Evolutionary conservation across 495 filamentous ascomycete species (phyloP).

Genomic region (Annulohypoxylon stygium): DNA sequence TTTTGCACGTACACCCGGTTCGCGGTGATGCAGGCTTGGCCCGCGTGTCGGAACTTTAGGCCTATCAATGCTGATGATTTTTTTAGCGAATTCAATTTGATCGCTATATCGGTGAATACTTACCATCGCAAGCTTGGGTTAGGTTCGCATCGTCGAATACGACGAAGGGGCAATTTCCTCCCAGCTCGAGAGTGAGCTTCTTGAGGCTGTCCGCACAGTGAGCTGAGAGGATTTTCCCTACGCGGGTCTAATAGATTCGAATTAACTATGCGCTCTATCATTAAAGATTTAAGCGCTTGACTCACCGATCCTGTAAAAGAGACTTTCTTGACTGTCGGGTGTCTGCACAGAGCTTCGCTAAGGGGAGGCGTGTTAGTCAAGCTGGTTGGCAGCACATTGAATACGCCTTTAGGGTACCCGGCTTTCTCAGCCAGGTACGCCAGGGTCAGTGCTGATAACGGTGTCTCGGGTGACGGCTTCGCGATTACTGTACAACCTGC

Average conservation of each 20-base stretch:
- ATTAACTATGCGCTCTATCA: background rate
- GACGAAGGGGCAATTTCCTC: slow-evolving; percentile 81
- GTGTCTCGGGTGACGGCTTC: slow-evolving; percentile 76
- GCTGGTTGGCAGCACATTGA: slow-evolving; percentile 72
- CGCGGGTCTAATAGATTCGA: slow-evolving; percentile 42
- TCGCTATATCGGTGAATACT: slow-evolving; percentile 55
- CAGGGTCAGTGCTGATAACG: slow-evolving; percentile 67
- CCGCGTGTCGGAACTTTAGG: slow-evolving; percentile 75
- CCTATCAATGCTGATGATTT: slow-evolving; percentile 60
- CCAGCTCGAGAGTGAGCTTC: slow-evolving; percentile 79
- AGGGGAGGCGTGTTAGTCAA: slow-evolving; percentile 73
- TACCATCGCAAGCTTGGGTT: slow-evolving; percentile 69
- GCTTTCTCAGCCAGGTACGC: slow-evolving; percentile 70
- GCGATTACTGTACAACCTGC: slow-evolving; percentile 79
- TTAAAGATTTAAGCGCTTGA: background rate
- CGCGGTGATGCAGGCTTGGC: slow-evolving; percentile 81
- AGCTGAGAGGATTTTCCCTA: slow-evolving; percentile 51
- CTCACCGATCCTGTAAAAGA: slow-evolving; percentile 73
- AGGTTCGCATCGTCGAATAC: slow-evolving; percentile 81
- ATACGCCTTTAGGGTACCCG: slow-evolving; percentile 70
- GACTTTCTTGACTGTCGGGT: slow-evolving; percentile 75
- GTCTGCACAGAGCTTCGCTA: slow-evolving; percentile 74
- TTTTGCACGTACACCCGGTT: slow-evolving; percentile 79
- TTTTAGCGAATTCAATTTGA: slow-evolving; percentile 4
- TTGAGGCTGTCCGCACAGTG: slow-evolving; percentile 71